Base-by-base conservation (phyloP, 192 early-diverging fungal genomes). In the Backusella australiensis region DNA sequence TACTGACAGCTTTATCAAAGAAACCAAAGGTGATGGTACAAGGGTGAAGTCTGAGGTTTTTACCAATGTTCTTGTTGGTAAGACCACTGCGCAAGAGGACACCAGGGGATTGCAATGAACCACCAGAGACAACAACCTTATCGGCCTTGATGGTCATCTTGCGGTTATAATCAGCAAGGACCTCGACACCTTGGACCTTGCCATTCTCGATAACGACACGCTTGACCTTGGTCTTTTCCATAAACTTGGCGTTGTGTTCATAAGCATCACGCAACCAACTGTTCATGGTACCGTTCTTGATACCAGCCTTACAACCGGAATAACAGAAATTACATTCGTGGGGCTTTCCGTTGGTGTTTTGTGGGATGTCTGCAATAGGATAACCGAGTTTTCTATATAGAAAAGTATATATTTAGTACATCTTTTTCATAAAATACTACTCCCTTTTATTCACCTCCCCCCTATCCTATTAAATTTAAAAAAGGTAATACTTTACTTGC, bases 241-340 rank as follows among this genome's bases (percentile, higher is more conserved):
- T 72, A 65, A 95, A 92, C 39, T 85, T 80, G 2, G 88, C 87
- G 41, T 91, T 92, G 69, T 85, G 36, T 2, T 87, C 80, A 67
- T 86, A 80, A 38, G 94, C 93, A 75, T 95, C 93, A 14, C 78
- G 71, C 65, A 95, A 86, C 83, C 85, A 95, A 21, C 89, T 93
- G 67, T 86, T 80, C 66, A 85, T 80, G 6, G 90, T 81, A 17
- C 89, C 85, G 76, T 93, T 91, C 80, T 95, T 95, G 71, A 90
- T 83, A 14, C 90, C 90, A 59, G 88, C 89, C 21, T 72, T 71
- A 72, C 94, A 95, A 32, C 94, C 94, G 26, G 88, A 85, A 34
- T 70, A 80, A 52, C 93, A 94, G 78, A 80, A 92, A 4, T 89
- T 90, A 74, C 91, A 93, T 35, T 84, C 71, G 77, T 94, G 91